phyloP scores from a whole-genome alignment of 805 yeast genomes.

The Saccharomycodes ludwigii region DNA sequence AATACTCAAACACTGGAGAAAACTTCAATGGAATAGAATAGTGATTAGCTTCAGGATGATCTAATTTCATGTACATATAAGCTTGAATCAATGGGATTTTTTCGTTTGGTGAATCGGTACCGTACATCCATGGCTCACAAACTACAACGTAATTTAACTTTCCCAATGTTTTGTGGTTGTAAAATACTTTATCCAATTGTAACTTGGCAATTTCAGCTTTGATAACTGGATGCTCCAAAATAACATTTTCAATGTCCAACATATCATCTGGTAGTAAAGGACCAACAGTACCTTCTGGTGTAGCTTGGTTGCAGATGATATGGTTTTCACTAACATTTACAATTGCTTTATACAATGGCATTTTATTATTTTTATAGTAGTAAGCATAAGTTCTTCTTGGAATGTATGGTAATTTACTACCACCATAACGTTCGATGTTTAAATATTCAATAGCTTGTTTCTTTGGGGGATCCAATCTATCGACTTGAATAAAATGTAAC shows the following conservation, averaged over 20 bases:
- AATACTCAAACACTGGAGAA: slow-evolving; percentile 59
- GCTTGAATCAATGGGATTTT: slow-evolving; percentile 47
- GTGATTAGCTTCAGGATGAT: slow-evolving; percentile 62
- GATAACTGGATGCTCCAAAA: slow-evolving; percentile 43
- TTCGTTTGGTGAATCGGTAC: slow-evolving; percentile 56
- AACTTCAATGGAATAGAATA: slow-evolving; percentile 64
- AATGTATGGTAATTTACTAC: slow-evolving; percentile 38
- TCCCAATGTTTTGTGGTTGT: slow-evolving; percentile 18
- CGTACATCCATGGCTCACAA: slow-evolving; percentile 80
- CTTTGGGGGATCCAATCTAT: slow-evolving; percentile 71
- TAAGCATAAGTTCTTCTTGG: slow-evolving; percentile 58
- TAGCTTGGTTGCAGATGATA: slow-evolving; percentile 40
- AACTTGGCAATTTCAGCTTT: slow-evolving; percentile 55
- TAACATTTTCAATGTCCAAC: slow-evolving; percentile 37
- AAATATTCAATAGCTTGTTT: slow-evolving; percentile 52
- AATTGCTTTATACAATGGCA: slow-evolving; percentile 56
- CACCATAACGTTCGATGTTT: slow-evolving; percentile 51
- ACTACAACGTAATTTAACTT: slow-evolving; percentile 28
- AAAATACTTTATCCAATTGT: slow-evolving; percentile 37
- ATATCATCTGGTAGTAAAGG: slow-evolving; percentile 62
- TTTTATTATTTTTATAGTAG: slow-evolving; percentile 43
- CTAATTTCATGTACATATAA: slow-evolving; percentile 60
- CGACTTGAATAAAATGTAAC: slow-evolving; percentile 55
- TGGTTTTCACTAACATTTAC: slow-evolving; percentile 53
- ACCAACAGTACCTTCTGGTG: slow-evolving; percentile 55